These are phyloP conservation scores for Mercurialis annua DNA, from an alignment of 345 rosid species.

Conservation along the genomic window DNA sequence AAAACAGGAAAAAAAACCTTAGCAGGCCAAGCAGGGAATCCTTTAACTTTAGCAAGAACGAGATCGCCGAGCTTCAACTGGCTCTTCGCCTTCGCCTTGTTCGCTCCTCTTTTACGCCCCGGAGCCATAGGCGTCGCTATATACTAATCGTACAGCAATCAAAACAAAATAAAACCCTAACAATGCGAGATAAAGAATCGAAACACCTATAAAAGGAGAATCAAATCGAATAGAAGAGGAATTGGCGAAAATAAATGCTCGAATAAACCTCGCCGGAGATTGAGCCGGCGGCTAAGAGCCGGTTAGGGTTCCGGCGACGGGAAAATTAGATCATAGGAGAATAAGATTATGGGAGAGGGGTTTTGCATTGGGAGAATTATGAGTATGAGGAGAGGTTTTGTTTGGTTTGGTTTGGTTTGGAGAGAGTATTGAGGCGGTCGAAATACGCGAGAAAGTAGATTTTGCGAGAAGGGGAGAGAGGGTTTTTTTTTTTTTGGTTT, in stretches of 20 bases:
- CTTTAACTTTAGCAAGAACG: conserved; percentile 96
- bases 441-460: conserved; percentile 1
- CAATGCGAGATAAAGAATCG: background rate
- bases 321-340: conserved; percentile 16
- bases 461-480: background rate
- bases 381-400: conserved; percentile 6
- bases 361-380: conserved; percentile 9
- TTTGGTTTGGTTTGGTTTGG: background rate
- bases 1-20: conserved; percentile 42
- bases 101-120: conserved; percentile 74
- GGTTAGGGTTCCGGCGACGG: conserved; percentile 30
- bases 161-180: background rate
- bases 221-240: background rate
- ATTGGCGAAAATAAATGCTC: conserved; percentile 4
- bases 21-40: conserved; percentile 97
- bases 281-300: conserved; percentile 12
- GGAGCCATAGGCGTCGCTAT: conserved; percentile 54
- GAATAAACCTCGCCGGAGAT: conserved; percentile 23
- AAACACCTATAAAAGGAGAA: conserved; percentile 9
- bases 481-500: too few species aligned
- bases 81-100: conserved; percentile 48
- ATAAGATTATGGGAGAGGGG: conserved; percentile 12
- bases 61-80: conserved; percentile 88
- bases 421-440: conserved; percentile 5
- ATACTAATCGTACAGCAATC: background rate